Conservation (phyloP, 1,284 basidiomycete species). For the Papiliotrema fonsecae region DNA sequence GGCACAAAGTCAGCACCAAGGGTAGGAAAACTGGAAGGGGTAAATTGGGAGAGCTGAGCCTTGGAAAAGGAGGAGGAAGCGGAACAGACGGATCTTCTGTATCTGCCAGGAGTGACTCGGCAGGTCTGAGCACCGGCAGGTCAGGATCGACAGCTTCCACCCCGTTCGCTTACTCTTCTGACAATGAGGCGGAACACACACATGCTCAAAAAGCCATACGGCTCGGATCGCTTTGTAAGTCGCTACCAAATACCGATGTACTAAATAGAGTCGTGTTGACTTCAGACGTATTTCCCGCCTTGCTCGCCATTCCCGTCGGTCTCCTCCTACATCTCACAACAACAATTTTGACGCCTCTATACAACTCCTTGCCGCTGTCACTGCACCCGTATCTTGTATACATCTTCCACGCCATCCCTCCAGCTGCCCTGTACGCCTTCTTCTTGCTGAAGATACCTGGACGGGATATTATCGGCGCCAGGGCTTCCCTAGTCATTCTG, state of each 20-base stretch:
- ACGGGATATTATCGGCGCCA: neutral
- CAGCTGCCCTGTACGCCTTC: neutral
- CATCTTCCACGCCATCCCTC: neutral
- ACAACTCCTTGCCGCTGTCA: constrained; percentile 4
- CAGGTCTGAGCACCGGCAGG: too few relatives aligned
- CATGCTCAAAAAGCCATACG: neutral
- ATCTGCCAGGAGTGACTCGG: too few relatives aligned
- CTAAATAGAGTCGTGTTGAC: neutral
- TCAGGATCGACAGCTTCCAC: too few relatives aligned
- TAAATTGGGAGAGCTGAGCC: too few relatives aligned
- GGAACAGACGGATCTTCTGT: too few relatives aligned
- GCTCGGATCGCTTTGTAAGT: neutral
- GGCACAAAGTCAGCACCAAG: too few relatives aligned
- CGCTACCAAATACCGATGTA: neutral
- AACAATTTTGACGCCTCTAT: constrained; percentile 4
- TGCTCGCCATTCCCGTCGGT: constrained; percentile 4
- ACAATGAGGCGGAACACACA: too few relatives aligned
- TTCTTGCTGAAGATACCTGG: neutral
- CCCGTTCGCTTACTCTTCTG: too few relatives aligned
- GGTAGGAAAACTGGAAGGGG: too few relatives aligned
- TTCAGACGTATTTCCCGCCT: constrained; percentile 5
- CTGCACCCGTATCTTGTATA: neutral
- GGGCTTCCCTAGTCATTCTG: constrained; percentile 2
- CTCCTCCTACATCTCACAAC: constrained; percentile 3
- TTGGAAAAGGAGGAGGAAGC: too few relatives aligned